Base-by-base conservation (phyloP, 2,329 filamentous ascomycete species). In the Microdochium bolleyi region DNA sequence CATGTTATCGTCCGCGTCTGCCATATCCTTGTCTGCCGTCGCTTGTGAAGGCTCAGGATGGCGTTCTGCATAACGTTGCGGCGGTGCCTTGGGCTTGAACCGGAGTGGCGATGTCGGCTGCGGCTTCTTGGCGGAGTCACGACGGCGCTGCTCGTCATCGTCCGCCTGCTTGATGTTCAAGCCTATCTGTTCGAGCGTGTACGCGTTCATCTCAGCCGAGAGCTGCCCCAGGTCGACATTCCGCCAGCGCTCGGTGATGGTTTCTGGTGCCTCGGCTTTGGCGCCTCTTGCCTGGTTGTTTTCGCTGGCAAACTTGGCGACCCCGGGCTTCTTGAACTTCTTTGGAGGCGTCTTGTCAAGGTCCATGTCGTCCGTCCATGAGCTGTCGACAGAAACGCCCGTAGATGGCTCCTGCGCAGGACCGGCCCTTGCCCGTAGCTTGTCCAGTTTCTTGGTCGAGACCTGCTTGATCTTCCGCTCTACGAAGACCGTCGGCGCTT, bases 111-210 rank as follows among this genome's bases (percentile, higher is more conserved):
- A 55, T n/a, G 58, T 57, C 30, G 51, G 59, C 53, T 37, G 54
- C 52, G 8, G 14, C 14, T 57, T 55, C 52, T 52, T 54, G 54
- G 48, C 57, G 1, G 62, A 58, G 48, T 67, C 63, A 3, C 19
- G 41, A 10, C 41, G 16, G 46, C 62, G 62, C 50, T 62, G 68
- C 52, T 61, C 58, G 56, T 76, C 70, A 48, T 72, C 65, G 48
- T 80, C 72, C 58, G 75, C 72, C 21, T 65, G 70, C 38, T 75
- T 69, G 4, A 83, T 63, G 55, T 77, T 80, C 21, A 74, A 72
- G 1, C 74, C 76, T 32, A 85, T 82, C 55, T 84, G 75, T 58
- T 76, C 71, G 56, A 85, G 67, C 1, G 82, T 79, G 69, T 79
- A 85, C 30, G 59, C 60, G 38, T 67, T 63, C 63, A 67, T 66